Base-by-base conservation (phyloP, 805 yeast species). In the Tetrapisispora iriomotensis region DNA sequence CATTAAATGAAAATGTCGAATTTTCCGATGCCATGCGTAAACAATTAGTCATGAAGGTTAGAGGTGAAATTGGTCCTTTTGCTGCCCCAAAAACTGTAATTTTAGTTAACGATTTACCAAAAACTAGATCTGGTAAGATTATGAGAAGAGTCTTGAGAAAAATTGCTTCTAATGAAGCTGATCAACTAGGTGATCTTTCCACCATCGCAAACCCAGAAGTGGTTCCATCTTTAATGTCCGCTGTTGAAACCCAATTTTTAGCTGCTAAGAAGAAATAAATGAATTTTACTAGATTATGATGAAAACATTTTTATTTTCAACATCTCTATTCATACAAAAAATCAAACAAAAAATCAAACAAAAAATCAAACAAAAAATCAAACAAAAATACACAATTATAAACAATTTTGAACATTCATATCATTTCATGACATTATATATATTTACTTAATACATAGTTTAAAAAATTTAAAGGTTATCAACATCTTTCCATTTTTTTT, bases 91-190 rank as follows among this genome's bases (percentile, higher is more conserved):
- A 88, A 48, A 42, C 49, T n/a, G 79, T 88, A 43, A 69, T 81
- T 51, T 67, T 88, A 43, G 94, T 90, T 40, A 80, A 77, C 44
- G 97, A 92, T 60, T 75, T 92, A 63, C 98, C 98, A 66, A 92
- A 90, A 75, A 92, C 98, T 19, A 79, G 98, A 69, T 86, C 96
- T 9, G 98, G 98, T 53, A 92, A 92, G 74, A 90, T 92, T 60
- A 90, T 92, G 95, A 83, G 98, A 73, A 84, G 98, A 71, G 82
- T 92, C 46, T 74, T 92, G 65, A 81, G 98, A 45, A 92, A 92
- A 69, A 75, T 90, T 45, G 79, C 87, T 40, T 79, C 92, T 38
- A 88, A 90, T 50, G 96, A 90, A 70, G 94, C 81, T 50, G 94
- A 84, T 49, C 84, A 81, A 60, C 72, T 92, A 51, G 98, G 98